phyloP scores from a whole-genome alignment of 2,329 filamentous ascomycete species.

The Phialocephala subalpina region DNA sequence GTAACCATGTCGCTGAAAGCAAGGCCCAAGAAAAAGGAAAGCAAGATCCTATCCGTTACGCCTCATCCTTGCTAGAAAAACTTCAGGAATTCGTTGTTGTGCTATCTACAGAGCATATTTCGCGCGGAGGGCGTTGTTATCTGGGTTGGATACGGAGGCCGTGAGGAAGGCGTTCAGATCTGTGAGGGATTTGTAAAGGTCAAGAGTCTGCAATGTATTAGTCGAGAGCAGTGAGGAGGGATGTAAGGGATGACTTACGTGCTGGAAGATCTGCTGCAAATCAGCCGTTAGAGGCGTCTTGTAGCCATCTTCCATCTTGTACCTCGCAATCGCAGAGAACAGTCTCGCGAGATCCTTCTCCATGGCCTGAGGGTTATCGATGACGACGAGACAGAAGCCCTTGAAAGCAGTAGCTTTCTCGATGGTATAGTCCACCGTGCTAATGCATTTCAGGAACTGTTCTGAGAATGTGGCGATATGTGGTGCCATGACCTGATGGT shows the following conservation, averaged over 20 bases:
- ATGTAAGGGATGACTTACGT: constrained; percentile 34
- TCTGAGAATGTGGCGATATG: constrained; percentile 82
- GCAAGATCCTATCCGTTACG: constrained; percentile 12
- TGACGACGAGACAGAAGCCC: constrained; percentile 86
- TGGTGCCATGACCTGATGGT: constrained; percentile 77
- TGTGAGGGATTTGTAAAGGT: constrained; percentile 62
- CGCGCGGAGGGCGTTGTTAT: constrained; percentile 37
- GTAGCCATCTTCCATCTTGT: constrained; percentile 68
- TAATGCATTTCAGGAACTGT: constrained; percentile 83
- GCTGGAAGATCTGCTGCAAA: constrained; percentile 42
- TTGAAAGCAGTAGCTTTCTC: constrained; percentile 95
- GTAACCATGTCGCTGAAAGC: constrained; percentile 11
- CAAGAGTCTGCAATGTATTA: constrained; percentile 51
- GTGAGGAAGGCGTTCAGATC: constrained; percentile 59
- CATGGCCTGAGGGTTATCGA: constrained; percentile 89
- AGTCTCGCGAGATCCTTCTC: constrained; percentile 84
- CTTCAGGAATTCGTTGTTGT: constrained; percentile 3
- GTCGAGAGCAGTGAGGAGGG: constrained; percentile 23
- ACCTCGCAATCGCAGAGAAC: constrained; percentile 84
- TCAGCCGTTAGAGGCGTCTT: constrained; percentile 40
- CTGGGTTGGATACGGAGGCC: constrained; percentile 33
- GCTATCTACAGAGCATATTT: constrained; percentile 45
- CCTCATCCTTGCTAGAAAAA: constrained; percentile 14
- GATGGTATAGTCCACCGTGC: constrained; percentile 84
- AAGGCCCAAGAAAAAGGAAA: not conserved